Evolutionary conservation across 495 filamentous ascomycete genomes (phyloP).

Genomic region (Neurospora pannonica): DNA sequence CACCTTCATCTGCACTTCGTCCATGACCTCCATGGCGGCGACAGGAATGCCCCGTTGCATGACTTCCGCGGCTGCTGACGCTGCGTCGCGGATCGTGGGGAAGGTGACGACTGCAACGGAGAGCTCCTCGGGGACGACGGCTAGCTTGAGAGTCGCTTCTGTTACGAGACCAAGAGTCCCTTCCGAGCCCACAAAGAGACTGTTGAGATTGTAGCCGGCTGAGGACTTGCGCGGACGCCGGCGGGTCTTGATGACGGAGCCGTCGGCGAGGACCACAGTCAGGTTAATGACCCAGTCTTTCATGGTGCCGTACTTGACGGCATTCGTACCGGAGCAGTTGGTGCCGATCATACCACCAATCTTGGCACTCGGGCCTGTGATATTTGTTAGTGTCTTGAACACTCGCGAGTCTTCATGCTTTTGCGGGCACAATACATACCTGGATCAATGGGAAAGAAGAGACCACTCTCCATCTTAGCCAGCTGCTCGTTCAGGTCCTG

Average conservation of each 20-base stretch:
- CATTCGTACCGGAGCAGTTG: constrained; percentile 73
- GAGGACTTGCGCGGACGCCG: constrained; percentile 68
- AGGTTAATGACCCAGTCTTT: constrained; percentile 79
- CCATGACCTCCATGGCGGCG: constrained; percentile 75
- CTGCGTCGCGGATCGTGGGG: constrained; percentile 62
- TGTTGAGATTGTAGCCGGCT: constrained; percentile 72
- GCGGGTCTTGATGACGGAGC: constrained; percentile 67
- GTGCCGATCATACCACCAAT: constrained; percentile 74
- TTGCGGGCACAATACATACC: constrained; percentile 30
- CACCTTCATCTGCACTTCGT: constrained; percentile 72
- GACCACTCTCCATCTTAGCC: constrained; percentile 52
- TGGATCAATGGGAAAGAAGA: constrained; percentile 88
- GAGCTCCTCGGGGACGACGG: constrained; percentile 61
- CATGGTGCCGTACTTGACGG: constrained; percentile 76
- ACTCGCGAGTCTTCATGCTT: background rate
- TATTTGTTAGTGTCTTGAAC: constrained; percentile 7
- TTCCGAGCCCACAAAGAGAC: constrained; percentile 68
- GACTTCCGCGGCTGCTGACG: constrained; percentile 56
- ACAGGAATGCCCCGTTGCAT: constrained; percentile 66
- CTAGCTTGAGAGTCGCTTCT: constrained; percentile 64
- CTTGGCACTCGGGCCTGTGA: constrained; percentile 48
- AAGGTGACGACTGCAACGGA: constrained; percentile 72
- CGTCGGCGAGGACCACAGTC: constrained; percentile 71
- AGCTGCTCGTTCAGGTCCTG: constrained; percentile 78
- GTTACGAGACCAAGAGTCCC: constrained; percentile 72